phyloP scores from a whole-genome alignment of 1,284 basidiomycete genomes.

The Microbotryomycetes sp. region DNA sequence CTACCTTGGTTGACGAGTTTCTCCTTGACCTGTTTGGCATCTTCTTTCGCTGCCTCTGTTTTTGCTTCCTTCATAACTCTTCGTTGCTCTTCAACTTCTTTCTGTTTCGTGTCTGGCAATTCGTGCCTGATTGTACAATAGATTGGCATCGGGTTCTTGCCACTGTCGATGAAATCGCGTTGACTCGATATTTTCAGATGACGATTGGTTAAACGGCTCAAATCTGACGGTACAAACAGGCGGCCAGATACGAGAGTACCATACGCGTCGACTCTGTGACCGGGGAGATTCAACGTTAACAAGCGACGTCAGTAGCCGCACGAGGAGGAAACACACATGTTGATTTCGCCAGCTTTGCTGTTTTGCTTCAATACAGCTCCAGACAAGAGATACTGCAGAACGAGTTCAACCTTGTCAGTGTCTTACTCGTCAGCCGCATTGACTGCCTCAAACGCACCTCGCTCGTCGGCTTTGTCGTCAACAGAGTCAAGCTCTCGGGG shows the following conservation, averaged over 20 bases:
- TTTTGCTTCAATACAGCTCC: slow-evolving; percentile 45
- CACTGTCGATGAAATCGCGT: slow-evolving; percentile 41
- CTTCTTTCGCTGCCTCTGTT: slow-evolving; percentile 24
- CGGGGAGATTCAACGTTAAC: neutral
- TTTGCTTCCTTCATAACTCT: slow-evolving; percentile 26
- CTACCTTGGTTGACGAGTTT: slow-evolving; percentile 29
- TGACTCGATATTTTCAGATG: slow-evolving; percentile 45
- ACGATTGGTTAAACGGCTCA: slow-evolving; percentile 38
- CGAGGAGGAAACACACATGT: slow-evolving; percentile 28
- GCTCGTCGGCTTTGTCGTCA: slow-evolving; percentile 45
- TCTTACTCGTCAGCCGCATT: slow-evolving; percentile 37
- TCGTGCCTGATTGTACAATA: slow-evolving; percentile 45
- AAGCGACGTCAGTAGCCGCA: neutral
- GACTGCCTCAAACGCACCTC: slow-evolving; percentile 42
- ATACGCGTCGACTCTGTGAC: slow-evolving; percentile 42
- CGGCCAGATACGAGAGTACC: slow-evolving; percentile 46
- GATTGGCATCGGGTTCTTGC: slow-evolving; percentile 45
- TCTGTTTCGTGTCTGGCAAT: slow-evolving; percentile 37
- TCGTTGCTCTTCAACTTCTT: neutral
- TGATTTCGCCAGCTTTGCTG: slow-evolving; percentile 40
- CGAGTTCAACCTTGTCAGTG: too few species aligned
- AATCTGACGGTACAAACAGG: slow-evolving; percentile 43
- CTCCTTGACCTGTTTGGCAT: slow-evolving; percentile 15
- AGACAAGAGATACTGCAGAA: slow-evolving; percentile 37
- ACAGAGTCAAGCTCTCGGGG: slow-evolving; percentile 42